Evolutionary conservation across 345 rosid genomes (phyloP).

Genomic region (Citrus reticulata): DNA sequence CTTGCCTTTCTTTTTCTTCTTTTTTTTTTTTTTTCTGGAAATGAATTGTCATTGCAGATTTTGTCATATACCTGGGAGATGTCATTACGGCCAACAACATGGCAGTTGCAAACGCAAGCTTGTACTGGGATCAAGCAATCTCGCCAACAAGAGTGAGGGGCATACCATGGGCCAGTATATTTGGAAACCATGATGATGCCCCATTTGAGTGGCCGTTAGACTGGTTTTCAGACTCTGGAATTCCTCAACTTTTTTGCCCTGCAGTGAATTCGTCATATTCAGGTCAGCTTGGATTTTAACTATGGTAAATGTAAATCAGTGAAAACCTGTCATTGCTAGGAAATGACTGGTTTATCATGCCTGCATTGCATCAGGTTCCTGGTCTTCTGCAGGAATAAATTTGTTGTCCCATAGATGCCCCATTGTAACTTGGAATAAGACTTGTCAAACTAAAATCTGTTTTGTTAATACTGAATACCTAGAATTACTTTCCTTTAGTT

Average conservation of each 20-base stretch:
- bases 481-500: too few species aligned
- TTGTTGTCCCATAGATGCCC: not conserved
- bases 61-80: conserved; percentile 87
- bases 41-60: conserved; percentile 41
- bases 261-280: conserved; percentile 28
- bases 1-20: not conserved
- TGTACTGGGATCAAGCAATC: conserved; percentile 75
- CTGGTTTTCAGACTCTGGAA: conserved; percentile 76
- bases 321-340: not conserved
- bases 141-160: conserved; percentile 67
- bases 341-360: not conserved
- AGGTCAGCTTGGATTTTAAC: conserved; percentile 21
- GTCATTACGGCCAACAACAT: conserved; percentile 81
- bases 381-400: too few species aligned
- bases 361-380: not conserved
- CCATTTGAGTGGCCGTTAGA: conserved; percentile 71
- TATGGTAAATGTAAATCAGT: not conserved
- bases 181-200: conserved; percentile 91
- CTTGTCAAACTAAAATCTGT: too few species aligned
- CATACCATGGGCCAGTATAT: conserved; percentile 73
- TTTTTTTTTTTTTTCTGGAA: too few species aligned
- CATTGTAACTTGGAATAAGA: not conserved
- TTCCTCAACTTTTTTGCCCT: conserved; percentile 63
- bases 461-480: too few species aligned
- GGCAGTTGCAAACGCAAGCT: conserved; percentile 64